Evolutionary conservation across 768 basidiomycete species (phyloP).

Genomic region (Hypholoma fasciculare): DNA sequence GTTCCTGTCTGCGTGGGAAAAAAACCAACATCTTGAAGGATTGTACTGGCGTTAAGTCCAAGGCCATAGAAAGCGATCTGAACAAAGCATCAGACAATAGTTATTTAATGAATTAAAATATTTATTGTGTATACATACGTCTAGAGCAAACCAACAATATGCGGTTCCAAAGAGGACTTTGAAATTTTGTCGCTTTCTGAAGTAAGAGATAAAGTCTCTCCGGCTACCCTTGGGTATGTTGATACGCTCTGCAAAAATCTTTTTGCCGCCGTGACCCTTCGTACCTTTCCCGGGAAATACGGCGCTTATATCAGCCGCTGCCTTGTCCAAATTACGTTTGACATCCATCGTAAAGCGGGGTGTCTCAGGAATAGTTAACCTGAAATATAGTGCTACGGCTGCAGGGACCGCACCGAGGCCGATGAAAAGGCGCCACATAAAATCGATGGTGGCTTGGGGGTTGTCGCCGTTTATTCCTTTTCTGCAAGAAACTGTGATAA

Average conservation of each 20-base stretch:
- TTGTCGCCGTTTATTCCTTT: no score
- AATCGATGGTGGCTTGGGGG: no score
- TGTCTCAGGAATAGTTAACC: conserved; percentile 90
- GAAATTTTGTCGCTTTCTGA: conserved; percentile 72
- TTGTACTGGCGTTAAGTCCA: conserved; percentile 78
- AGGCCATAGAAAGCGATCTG: conserved; percentile 89
- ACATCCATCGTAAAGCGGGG: conserved; percentile 93
- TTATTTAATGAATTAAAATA: no score
- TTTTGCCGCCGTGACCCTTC: conserved; percentile 43
- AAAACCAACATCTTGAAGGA: conserved; percentile 74
- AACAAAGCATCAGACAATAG: conserved; percentile 1
- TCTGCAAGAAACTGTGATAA: no score
- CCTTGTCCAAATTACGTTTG: conserved; percentile 79
- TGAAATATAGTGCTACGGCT: conserved; percentile 83
- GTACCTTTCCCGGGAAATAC: conserved; percentile 54
- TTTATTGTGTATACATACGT: conserved; percentile 42
- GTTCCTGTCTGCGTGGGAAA: conserved; percentile 46
- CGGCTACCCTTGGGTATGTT: conserved; percentile 68
- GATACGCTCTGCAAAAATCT: conserved; percentile 57
- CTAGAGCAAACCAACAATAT: conserved; percentile 90
- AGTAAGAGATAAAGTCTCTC: conserved; percentile 69
- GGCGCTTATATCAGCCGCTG: conserved; percentile 68
- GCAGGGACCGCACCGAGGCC: conserved; percentile 86
- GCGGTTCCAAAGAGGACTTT: conserved; percentile 79
- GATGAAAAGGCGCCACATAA: conserved; percentile 54